Percentiles rank a stretch among this genome's conserved stretches.
Conservation (phyloP, 108 stramenopile species). For the Cyclotella cryptica region DNA sequence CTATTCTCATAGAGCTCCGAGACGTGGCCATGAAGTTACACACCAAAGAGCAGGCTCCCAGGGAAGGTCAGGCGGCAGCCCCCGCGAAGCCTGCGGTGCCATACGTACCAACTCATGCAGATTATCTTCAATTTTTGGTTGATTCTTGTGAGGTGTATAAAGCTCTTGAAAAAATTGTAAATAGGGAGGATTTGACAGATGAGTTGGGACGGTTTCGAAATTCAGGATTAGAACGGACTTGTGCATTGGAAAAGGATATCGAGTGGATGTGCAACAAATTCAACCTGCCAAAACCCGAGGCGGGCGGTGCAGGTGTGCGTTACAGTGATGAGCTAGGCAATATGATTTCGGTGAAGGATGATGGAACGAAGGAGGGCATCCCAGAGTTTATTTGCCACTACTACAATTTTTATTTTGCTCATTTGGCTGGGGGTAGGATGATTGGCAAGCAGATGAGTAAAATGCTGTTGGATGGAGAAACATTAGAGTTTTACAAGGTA, state of each 20-base stretch:
- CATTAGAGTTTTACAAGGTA: constrained; percentile 94
- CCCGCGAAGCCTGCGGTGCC: constrained; percentile 53
- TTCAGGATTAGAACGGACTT: constrained; percentile 87
- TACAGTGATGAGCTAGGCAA: constrained; percentile 67
- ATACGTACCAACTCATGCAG: constrained; percentile 66
- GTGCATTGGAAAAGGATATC: constrained; percentile 83
- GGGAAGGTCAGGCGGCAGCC: constrained; percentile 80
- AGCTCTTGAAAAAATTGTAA: constrained; percentile 83
- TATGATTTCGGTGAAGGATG: constrained; percentile 47
- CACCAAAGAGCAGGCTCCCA: constrained; percentile 88
- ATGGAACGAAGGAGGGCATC: constrained; percentile 55
- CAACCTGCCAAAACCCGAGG: constrained; percentile 51
- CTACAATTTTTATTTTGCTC: constrained; percentile 96
- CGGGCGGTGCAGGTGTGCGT: constrained; percentile 59
- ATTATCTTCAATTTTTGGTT: constrained; percentile 84
- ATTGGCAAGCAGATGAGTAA: constrained; percentile 92
- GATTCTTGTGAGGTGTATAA: constrained; percentile 85
- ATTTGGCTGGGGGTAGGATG: constrained; percentile 92
- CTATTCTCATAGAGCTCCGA: constrained; percentile 73
- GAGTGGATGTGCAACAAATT: constrained; percentile 82
- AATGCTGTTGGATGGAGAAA: constrained; percentile 76
- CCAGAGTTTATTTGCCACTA: constrained; percentile 94
- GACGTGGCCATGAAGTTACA: constrained; percentile 93
- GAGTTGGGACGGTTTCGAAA: constrained; percentile 72
- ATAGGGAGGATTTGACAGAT: constrained; percentile 41